phyloP scores from a whole-genome alignment of 257 asterid genomes.

The Solanum lignicaule region DNA sequence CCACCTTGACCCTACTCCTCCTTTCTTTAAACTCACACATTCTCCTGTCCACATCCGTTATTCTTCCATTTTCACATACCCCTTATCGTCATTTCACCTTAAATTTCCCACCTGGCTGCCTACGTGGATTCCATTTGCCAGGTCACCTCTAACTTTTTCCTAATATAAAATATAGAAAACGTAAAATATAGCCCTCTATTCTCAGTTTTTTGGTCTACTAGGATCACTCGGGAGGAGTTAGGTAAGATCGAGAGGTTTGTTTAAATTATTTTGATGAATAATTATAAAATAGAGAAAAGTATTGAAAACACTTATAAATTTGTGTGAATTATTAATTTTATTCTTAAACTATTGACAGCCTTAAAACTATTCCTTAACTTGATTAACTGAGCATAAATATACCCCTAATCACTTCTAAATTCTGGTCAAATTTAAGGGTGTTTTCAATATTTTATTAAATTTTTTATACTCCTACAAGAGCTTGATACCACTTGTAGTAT shows the following conservation, averaged over 20 bases:
- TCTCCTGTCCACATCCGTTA: conserved; percentile 1
- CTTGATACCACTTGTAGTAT: too few relatives aligned
- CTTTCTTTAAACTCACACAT: not conserved
- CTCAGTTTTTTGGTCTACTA: not conserved
- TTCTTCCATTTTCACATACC: not conserved
- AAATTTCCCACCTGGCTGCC: not conserved
- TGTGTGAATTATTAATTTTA: too few relatives aligned
- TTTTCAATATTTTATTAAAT: too few relatives aligned
- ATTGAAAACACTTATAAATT: accelerated
- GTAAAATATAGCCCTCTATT: not conserved
- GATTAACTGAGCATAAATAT: too few relatives aligned
- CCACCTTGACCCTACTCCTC: conserved; percentile 18
- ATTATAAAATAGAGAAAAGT: too few relatives aligned
- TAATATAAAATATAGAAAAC: not conserved
- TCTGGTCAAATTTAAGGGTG: accelerated
- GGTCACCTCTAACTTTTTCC: not conserved
- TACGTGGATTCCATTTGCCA: conserved; percentile 11
- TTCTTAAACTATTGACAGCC: too few relatives aligned
- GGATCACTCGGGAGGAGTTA: not conserved
- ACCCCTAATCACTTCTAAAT: accelerated
- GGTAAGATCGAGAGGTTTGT: too few relatives aligned
- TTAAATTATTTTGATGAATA: accelerated
- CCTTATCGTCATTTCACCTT: conserved; percentile 3
- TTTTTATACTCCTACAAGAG: too few relatives aligned
- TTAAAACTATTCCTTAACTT: too few relatives aligned